Evolutionary conservation across 208 protist species (phyloP).

Genomic region (Dictyostelium gargantuum): DNA sequence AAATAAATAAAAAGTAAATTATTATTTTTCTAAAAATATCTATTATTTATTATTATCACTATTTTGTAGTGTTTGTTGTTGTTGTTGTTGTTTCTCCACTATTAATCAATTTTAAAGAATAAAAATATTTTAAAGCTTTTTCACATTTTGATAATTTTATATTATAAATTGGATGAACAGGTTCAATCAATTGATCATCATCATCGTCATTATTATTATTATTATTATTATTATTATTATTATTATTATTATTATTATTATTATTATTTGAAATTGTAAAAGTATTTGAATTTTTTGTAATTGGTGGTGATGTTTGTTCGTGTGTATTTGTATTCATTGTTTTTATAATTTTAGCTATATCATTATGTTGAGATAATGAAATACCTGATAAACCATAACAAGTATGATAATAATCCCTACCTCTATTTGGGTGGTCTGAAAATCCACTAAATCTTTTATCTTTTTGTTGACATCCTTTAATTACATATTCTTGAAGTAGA

Average conservation of each 20-base stretch:
- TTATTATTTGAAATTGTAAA: not conserved
- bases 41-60: not conserved
- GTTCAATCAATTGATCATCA: not conserved
- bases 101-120: not conserved
- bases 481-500: slow-evolving; percentile 81
- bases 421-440: slow-evolving; percentile 84
- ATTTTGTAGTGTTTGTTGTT: too few species aligned
- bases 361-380: slow-evolving; percentile 78
- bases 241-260: not conserved
- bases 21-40: too few species aligned
- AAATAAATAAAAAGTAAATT: too few species aligned
- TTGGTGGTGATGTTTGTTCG: not conserved
- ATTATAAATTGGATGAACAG: slow-evolving; percentile 58
- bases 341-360: not conserved
- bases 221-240: not conserved
- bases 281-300: not conserved
- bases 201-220: not conserved
- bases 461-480: slow-evolving; percentile 79
- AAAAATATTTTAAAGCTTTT: slow-evolving; percentile 28
- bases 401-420: slow-evolving; percentile 88
- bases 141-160: not conserved
- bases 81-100: too few species aligned
- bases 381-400: slow-evolving; percentile 87
- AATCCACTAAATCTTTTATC: slow-evolving; percentile 71
- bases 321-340: not conserved